Conservation (phyloP, 106 monocot genomes). For the Allium sativum region DNA sequence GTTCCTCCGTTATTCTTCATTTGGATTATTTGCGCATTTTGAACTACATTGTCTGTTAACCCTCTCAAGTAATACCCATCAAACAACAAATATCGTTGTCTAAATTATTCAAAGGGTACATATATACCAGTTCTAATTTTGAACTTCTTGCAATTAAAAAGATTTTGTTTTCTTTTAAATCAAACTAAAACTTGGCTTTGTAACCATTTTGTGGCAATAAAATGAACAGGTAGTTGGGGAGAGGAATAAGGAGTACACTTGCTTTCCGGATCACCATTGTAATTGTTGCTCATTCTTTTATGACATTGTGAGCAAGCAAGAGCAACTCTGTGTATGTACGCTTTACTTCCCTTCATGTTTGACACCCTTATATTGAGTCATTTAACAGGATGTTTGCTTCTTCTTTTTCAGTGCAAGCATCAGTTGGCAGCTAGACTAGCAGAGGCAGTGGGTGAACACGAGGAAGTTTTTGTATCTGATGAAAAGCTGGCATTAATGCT, state of each 20-base stretch:
- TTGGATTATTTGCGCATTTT: too few species aligned
- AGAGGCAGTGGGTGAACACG: conserved; percentile 52
- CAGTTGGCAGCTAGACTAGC: conserved; percentile 83
- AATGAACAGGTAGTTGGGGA: conserved; percentile 66
- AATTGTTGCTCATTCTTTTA: conserved; percentile 94
- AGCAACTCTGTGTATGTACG: conserved; percentile 70
- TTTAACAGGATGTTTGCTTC: background rate
- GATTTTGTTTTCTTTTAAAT: too few species aligned
- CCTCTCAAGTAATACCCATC: too few species aligned
- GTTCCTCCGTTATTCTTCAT: background rate
- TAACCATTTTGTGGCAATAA: background rate
- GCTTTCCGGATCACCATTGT: conserved; percentile 83
- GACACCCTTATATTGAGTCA: background rate
- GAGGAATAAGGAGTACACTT: conserved; percentile 83
- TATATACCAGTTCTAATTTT: too few species aligned
- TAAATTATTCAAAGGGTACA: too few species aligned
- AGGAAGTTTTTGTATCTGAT: conserved; percentile 58
- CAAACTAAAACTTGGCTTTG: background rate
- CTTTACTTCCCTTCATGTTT: background rate
- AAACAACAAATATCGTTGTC: too few species aligned
- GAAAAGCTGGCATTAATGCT: conserved; percentile 77
- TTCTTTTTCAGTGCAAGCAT: conserved; percentile 68
- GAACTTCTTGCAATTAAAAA: too few species aligned
- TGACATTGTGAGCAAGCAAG: conserved; percentile 73
- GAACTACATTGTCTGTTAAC: too few species aligned